A percentile compares a stretch with the other conserved stretches of the same genome.
Conservation (phyloP, 352 stramenopile genomes). For the Pythium monospermum region DNA sequence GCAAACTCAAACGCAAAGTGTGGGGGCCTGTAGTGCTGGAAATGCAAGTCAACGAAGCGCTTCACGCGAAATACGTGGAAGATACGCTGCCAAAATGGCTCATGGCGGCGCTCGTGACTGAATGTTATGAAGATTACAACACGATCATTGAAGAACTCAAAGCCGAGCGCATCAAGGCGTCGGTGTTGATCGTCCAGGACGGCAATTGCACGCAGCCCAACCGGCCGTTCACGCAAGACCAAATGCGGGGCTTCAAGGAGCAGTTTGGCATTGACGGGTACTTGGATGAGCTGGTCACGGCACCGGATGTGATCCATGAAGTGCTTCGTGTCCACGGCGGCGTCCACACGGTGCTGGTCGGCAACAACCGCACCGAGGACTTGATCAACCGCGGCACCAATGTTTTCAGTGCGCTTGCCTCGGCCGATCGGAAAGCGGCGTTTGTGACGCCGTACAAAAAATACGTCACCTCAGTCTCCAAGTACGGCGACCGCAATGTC, state of each 20-base stretch:
- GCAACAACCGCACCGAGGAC: constrained; percentile 64
- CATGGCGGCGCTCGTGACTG: constrained; percentile 61
- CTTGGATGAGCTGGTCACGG: constrained; percentile 80
- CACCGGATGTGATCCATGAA: constrained; percentile 80
- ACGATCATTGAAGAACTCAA: constrained; percentile 67
- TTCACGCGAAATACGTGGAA: constrained; percentile 83
- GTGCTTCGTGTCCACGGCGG: constrained; percentile 60
- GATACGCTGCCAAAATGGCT: constrained; percentile 80
- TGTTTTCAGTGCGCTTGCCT: constrained; percentile 56
- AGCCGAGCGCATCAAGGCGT: constrained; percentile 52
- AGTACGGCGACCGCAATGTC: constrained; percentile 78
- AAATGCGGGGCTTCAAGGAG: constrained; percentile 43
- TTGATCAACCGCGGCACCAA: constrained; percentile 66
- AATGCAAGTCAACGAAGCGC: constrained; percentile 75
- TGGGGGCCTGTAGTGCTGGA: constrained; percentile 81
- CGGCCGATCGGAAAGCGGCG: constrained; percentile 52
- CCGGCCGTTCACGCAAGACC: constrained; percentile 52
- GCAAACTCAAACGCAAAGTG: constrained; percentile 66
- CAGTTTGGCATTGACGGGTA: constrained; percentile 72
- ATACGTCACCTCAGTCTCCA: constrained; percentile 84
- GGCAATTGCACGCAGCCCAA: constrained; percentile 40
- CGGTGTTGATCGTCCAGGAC: constrained; percentile 65
- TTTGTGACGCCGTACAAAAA: constrained; percentile 85
- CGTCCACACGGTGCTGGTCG: constrained; percentile 76
- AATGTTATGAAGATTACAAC: constrained; percentile 82